Conservation (phyloP, 176 grass and related monocot genomes). For the Rhynchospora breviuscula region DNA sequence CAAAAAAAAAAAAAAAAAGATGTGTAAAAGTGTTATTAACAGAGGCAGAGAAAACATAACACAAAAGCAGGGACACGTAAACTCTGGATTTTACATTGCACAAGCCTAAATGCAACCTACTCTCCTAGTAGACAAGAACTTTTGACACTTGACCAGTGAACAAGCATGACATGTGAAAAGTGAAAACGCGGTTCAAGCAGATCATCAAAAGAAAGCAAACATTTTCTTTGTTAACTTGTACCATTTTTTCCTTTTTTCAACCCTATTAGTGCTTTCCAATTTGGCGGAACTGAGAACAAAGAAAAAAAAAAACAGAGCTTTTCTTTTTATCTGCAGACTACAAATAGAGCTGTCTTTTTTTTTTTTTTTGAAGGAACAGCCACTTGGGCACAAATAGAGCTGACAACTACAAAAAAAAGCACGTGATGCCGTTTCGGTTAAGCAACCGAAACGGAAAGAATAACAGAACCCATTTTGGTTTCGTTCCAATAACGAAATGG, state of each 20-base stretch:
- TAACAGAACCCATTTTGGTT: too few species aligned
- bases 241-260: neutral
- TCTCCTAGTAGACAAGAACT: neutral
- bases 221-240: neutral
- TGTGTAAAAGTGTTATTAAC: neutral
- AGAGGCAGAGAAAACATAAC: neutral
- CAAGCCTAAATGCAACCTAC: neutral
- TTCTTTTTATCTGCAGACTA: neutral
- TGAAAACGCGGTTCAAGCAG: neutral
- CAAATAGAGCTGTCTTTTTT: too few species aligned
- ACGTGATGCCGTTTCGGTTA: too few species aligned
- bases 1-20: neutral
- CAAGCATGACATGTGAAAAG: neutral
- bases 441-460: too few species aligned
- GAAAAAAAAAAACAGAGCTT: neutral
- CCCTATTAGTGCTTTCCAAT: neutral
- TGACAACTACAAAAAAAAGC: too few species aligned
- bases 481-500: too few species aligned
- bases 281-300: neutral
- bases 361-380: too few species aligned
- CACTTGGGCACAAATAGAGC: too few species aligned
- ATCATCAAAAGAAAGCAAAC: neutral
- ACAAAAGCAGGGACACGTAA: neutral
- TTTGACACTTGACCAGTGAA: constrained; percentile 9
- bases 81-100: too few species aligned